Evolutionary conservation across 139 green algal genomes (phyloP), one percentile per base, ranked within the genome.

Genomic region (Diplosphaera chodatii): DNA sequence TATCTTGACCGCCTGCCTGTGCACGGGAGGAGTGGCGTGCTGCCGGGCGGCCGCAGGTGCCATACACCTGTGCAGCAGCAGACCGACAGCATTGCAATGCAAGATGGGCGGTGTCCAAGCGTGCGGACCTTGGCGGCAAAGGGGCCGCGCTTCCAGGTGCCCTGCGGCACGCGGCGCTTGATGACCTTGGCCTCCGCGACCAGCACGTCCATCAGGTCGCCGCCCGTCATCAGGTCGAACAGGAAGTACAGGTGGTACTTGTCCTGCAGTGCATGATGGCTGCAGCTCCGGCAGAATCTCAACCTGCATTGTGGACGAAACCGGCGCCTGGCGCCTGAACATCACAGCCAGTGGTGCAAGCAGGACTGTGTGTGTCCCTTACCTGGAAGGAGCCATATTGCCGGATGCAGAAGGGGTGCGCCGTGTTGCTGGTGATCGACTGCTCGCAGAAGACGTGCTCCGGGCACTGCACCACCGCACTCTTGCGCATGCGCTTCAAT

Each of bases 371-470:
- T 23, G 10, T 25, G 16, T 10, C 4, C 59, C 70, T 0, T 18
- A 88, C 83, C 78, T 97, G 90, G 82, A 97, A 97, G 13, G 86
- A 92, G 16, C 88, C 89, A 77, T 98, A 97, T 83, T 97, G 92
- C 1, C 92, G 84, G 69, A 98, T 94, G 80, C 92, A 95, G 84
- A 97, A 97, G 32, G 90, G 91, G 83, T 98, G 92, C 16, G 89
- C 87, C 25, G 91, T 87, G 85, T 96, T 96, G 63, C 89, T 86
- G 0, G 93, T 96, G 84, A 98, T 96, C 69, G 85, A 79, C 82
- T 97, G 92, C 83, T 98, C 94, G 74, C 90, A 97, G 71, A 91
- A 97, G 1, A 98, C 88, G 78, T 98, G 94, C 81, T 96, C 92
- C 0, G 91, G 88, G 84, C 91, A 97, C 78, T 95, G 87, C 71